Conservation (phyloP, 2,329 filamentous ascomycete species). For the Cladophialophora exuberans region DNA sequence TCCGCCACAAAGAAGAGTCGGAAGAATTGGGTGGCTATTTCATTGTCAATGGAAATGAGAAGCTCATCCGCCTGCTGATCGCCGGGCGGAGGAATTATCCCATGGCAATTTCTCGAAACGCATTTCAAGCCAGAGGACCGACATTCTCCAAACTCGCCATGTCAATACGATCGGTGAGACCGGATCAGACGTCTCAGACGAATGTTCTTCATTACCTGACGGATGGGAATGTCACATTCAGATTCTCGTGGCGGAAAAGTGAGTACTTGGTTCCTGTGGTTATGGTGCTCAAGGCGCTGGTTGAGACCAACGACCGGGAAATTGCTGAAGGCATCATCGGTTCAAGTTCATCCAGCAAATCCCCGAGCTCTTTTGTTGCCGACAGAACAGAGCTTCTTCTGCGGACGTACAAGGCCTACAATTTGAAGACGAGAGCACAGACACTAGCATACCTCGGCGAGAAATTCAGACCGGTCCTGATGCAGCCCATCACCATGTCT, state of each 20-base stretch:
- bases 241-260: constrained; percentile 97
- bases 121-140: constrained; percentile 83
- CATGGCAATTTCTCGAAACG: constrained; percentile 88
- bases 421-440: constrained; percentile 77
- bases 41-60: constrained; percentile 96
- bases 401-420: constrained; percentile 90
- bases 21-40: constrained; percentile 98
- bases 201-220: constrained; percentile 95
- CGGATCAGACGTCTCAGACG: constrained; percentile 97
- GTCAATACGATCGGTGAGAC: constrained; percentile 86
- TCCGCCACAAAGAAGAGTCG: constrained; percentile 88
- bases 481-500: constrained; percentile 79
- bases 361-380: constrained; percentile 88
- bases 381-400: constrained; percentile 91
- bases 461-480: constrained; percentile 87
- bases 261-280: constrained; percentile 95
- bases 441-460: constrained; percentile 85
- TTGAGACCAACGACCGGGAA: constrained; percentile 94
- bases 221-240: constrained; percentile 94
- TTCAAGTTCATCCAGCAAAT: constrained; percentile 71
- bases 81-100: constrained; percentile 91
- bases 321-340: constrained; percentile 95
- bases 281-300: constrained; percentile 94
- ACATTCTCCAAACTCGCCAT: constrained; percentile 90
- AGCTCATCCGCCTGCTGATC: constrained; percentile 89